Conservation (phyloP, 169 alveolate species). For the Amoebophrya sp. region DNA sequence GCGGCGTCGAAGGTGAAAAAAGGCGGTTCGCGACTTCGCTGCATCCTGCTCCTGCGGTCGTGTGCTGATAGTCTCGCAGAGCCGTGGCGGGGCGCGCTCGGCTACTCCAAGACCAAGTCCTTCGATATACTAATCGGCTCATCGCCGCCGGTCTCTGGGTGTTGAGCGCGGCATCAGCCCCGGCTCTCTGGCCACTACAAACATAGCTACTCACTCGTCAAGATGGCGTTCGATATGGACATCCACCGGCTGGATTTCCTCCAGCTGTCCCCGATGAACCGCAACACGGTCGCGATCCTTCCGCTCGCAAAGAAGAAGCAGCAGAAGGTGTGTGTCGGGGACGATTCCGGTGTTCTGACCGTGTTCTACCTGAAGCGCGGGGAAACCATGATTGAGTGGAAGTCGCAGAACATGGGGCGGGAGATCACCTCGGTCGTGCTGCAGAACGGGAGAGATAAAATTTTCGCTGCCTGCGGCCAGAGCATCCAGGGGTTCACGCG, state of each 20-base stretch:
- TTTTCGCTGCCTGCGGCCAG: not conserved
- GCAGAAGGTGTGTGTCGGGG: not conserved
- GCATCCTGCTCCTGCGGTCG: too few relatives aligned
- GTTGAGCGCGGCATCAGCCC: too few relatives aligned
- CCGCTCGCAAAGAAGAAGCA: not conserved
- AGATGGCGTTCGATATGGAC: not conserved
- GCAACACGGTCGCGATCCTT: not conserved
- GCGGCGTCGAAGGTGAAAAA: too few relatives aligned
- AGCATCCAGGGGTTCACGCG: not conserved
- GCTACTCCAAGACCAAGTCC: too few relatives aligned
- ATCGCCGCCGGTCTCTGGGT: too few relatives aligned
- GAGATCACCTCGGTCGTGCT: not conserved
- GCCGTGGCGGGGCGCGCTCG: too few relatives aligned
- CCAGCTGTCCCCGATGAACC: not conserved
- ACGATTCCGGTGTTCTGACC: conserved; percentile 1
- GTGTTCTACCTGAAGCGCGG: not conserved
- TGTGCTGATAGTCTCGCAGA: too few relatives aligned
- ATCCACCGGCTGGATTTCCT: not conserved
- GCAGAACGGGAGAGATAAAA: not conserved
- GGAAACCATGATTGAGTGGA: not conserved
- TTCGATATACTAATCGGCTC: too few relatives aligned
- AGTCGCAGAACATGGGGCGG: not conserved
- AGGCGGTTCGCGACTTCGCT: too few relatives aligned
- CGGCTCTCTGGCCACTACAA: too few relatives aligned
- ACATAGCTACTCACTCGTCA: too few relatives aligned